phyloP scores from a whole-genome alignment of 495 filamentous ascomycete species.

The Acidomyces sp. region DNA sequence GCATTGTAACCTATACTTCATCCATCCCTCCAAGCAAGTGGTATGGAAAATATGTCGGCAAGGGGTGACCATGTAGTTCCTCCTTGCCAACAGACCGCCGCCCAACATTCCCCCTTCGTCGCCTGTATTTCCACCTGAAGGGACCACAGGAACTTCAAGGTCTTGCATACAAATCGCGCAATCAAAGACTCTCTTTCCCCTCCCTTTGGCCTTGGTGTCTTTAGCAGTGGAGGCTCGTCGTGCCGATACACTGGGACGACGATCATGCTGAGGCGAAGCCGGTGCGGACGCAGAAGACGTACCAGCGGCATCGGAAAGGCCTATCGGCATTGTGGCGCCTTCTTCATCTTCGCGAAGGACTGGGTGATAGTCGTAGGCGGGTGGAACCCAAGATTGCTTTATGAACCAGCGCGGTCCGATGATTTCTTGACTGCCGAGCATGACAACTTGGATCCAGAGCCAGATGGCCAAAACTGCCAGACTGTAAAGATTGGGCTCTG shows the following conservation, averaged over 20 bases:
- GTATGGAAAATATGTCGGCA: constrained; percentile 95
- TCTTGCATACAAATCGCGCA: constrained; percentile 91
- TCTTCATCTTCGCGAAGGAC: constrained; percentile 79
- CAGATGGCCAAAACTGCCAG: constrained; percentile 56
- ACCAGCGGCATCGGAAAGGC: constrained; percentile 33
- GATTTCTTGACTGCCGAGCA: constrained; percentile 64
- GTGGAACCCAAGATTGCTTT: constrained; percentile 55
- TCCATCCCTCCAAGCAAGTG: constrained; percentile 88
- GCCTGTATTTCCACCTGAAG: constrained; percentile 38
- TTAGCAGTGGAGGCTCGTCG: constrained; percentile 5
- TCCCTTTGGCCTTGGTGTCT: constrained; percentile 32
- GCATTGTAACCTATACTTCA: constrained; percentile 82
- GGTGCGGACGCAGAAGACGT: constrained; percentile 4
- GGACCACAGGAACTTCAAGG: constrained; percentile 73
- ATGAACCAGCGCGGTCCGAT: constrained; percentile 73
- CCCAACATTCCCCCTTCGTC: constrained; percentile 27
- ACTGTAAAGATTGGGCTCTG: constrained; percentile 51
- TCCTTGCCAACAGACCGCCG: constrained; percentile 58
- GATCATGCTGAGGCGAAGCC: constrained; percentile 17
- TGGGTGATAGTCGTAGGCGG: constrained; percentile 92
- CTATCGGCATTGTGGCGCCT: constrained; percentile 54
- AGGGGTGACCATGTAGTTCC: constrained; percentile 91
- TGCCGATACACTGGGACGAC: constrained; percentile 10
- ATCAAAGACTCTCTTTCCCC: constrained; percentile 56
- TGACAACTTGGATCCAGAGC: constrained; percentile 85